phyloP scores from a whole-genome alignment of 176 grass and related monocot genomes.

The Ampelocalamus luodianensis region DNA sequence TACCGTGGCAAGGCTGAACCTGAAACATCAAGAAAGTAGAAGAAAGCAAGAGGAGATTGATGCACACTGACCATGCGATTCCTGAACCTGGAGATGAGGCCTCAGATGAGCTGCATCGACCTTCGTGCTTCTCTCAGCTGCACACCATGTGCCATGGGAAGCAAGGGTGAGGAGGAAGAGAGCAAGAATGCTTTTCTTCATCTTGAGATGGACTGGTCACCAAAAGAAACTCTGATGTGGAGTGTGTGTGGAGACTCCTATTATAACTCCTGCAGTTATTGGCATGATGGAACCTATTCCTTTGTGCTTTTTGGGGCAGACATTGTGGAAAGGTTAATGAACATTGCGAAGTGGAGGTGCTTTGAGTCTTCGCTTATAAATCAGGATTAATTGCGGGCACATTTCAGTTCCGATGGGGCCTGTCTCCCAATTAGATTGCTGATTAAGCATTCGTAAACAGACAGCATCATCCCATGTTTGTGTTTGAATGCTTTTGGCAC shows the following conservation, averaged over 20 bases:
- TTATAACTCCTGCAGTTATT: slow-evolving; percentile 16
- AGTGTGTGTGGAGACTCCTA: slow-evolving; percentile 27
- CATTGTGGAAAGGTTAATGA: slow-evolving; percentile 14
- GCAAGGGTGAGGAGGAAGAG: slow-evolving; percentile 40
- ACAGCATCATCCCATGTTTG: neutral
- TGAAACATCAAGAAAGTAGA: neutral
- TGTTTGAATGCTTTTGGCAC: slow-evolving; percentile 8
- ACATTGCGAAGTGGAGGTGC: slow-evolving; percentile 25
- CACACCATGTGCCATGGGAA: slow-evolving; percentile 42
- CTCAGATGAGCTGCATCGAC: no score
- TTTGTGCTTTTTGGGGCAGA: slow-evolving; percentile 12
- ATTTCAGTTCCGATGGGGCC: neutral
- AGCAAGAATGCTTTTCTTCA: slow-evolving; percentile 34
- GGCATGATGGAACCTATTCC: slow-evolving; percentile 10
- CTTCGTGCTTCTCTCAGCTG: slow-evolving; percentile 28
- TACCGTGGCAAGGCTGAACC: neutral
- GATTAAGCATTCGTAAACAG: neutral
- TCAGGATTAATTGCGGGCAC: neutral
- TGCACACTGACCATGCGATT: slow-evolving; percentile 18
- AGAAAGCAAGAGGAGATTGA: neutral
- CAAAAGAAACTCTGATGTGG: slow-evolving; percentile 29
- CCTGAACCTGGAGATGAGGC: slow-evolving; percentile 32
- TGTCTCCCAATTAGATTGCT: slow-evolving; percentile 6
- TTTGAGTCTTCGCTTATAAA: neutral
- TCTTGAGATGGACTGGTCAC: slow-evolving; percentile 39